A percentile compares a stretch with the other conserved stretches of the same genome.
phyloP scores from a whole-genome alignment of 106 monocot genomes.

The Chionographis japonica region DNA sequence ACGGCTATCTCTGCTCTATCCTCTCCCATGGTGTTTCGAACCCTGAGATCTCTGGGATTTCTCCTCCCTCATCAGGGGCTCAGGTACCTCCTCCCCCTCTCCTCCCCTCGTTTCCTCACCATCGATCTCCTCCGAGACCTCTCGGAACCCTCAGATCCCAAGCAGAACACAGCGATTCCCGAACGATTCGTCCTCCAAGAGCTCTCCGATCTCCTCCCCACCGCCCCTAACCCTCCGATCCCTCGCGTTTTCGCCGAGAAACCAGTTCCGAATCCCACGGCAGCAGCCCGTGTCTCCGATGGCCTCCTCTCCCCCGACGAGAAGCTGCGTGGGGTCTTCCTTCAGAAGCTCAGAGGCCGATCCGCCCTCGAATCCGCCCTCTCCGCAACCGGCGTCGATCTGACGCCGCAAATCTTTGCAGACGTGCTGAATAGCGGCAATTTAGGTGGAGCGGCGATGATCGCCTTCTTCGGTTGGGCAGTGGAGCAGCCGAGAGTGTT shows the following conservation, averaged over 20 bases:
- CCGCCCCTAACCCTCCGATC: slow-evolving; percentile 12
- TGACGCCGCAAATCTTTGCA: slow-evolving; percentile 55
- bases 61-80: neutral
- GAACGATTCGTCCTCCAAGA: slow-evolving; percentile 43
- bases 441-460: slow-evolving; percentile 54
- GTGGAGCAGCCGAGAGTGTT: slow-evolving; percentile 33
- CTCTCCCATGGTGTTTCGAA: too few relatives aligned
- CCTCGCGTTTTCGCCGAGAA: neutral
- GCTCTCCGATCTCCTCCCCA: slow-evolving; percentile 41
- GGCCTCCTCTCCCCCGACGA: slow-evolving; percentile 54
- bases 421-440: slow-evolving; percentile 62
- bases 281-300: neutral
- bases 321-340: slow-evolving; percentile 75
- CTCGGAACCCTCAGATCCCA: neutral
- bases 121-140: neutral
- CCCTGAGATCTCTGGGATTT: neutral
- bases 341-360: slow-evolving; percentile 49
- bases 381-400: slow-evolving; percentile 45
- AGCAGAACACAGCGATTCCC: slow-evolving; percentile 9
- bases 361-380: slow-evolving; percentile 58
- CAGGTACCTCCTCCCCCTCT: neutral
- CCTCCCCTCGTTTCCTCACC: slow-evolving; percentile 1
- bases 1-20: neutral
- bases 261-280: neutral
- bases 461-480: slow-evolving; percentile 87